Conservation (phyloP, 2,329 filamentous ascomycete species). For the Ascochyta lentis region DNA sequence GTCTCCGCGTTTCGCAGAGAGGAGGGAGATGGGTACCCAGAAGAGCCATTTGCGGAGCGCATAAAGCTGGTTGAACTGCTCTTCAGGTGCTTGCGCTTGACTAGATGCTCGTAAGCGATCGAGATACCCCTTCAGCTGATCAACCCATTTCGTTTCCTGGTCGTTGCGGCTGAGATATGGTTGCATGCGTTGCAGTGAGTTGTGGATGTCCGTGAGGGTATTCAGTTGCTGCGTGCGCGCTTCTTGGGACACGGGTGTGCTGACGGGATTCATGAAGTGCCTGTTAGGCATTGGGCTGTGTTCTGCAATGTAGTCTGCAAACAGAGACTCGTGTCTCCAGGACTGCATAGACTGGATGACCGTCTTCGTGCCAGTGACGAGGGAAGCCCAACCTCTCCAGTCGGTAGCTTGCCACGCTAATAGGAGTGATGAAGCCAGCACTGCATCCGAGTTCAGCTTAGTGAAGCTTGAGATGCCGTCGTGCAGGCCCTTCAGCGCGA, state of each 20-base stretch:
- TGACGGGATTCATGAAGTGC: constrained; percentile 67
- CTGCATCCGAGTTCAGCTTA: constrained; percentile 84
- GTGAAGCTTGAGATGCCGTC: constrained; percentile 87
- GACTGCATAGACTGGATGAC: constrained; percentile 89
- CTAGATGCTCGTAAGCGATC: constrained; percentile 52
- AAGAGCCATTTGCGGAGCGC: constrained; percentile 92
- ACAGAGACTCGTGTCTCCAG: constrained; percentile 89
- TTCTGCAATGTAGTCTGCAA: constrained; percentile 80
- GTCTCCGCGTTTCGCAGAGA: constrained; percentile 78
- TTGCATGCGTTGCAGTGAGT: constrained; percentile 53
- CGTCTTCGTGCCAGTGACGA: constrained; percentile 68
- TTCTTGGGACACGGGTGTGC: constrained; percentile 66
- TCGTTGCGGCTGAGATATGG: constrained; percentile 53
- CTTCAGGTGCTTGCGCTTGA: constrained; percentile 64
- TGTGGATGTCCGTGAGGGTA: constrained; percentile 51
- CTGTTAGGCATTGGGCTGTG: constrained; percentile 59
- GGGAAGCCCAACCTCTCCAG: constrained; percentile 91
- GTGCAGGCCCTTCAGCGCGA: constrained; percentile 85
- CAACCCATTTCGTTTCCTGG: constrained; percentile 57
- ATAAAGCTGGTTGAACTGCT: constrained; percentile 90
- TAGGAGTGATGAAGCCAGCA: constrained; percentile 88
- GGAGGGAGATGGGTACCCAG: constrained; percentile 86
- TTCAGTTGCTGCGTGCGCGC: constrained; percentile 62
- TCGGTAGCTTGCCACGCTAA: constrained; percentile 96
- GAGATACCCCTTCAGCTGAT: constrained; percentile 56